Evolutionary conservation across 192 early-diverging fungal species (phyloP), one percentile per base, ranked within the genome.

Genomic region (Umbelopsis vinacea): DNA sequence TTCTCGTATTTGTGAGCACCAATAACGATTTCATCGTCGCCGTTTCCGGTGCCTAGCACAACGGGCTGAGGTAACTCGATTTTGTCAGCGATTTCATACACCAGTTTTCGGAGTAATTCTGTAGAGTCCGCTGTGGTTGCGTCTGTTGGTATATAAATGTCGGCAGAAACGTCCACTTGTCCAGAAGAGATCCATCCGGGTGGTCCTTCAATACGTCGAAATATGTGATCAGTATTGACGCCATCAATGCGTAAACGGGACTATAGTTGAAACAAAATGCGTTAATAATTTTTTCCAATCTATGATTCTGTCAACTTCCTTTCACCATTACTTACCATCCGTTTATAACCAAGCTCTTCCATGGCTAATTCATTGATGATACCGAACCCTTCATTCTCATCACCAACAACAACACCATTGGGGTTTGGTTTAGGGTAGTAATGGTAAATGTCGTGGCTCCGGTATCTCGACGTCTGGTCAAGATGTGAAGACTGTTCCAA

Each of bases 101-200:
- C 91, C 11, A 93, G 72, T 60, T 85, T 82, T 38, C 84, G 82
- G 67, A 91, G 74, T 9, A 86, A 79, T 24, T 89, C 84, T 1
- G 72, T 74, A 0, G 75, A 76, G 29, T 81, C 79, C 0, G 79
- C 79, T 37, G 75, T 74, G 2, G 80, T 71, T 1, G 84, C 78
- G 46, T 88, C 84, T 14, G 76, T 70, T 1, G 92, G 92, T 54
- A 92, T 88, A 69, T 77, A 82, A 46, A 93, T 83, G 40, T 92
- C 85, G 9, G 90, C 89, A 9, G 86, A 84, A 14, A 99, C 83
- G 73, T 97, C 96, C 0, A 99, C 85, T 8, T 85, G 90, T 4
- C 96, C 96, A 4, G 87, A 84, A n/a, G 91, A 94, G 71, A 98
- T 95, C 97, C 97, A 98, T 14, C 92, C 91, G 40, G 96, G 87